phyloP scores from a whole-genome alignment of 192 early-diverging fungal genomes.

The Coemansia sp. region DNA sequence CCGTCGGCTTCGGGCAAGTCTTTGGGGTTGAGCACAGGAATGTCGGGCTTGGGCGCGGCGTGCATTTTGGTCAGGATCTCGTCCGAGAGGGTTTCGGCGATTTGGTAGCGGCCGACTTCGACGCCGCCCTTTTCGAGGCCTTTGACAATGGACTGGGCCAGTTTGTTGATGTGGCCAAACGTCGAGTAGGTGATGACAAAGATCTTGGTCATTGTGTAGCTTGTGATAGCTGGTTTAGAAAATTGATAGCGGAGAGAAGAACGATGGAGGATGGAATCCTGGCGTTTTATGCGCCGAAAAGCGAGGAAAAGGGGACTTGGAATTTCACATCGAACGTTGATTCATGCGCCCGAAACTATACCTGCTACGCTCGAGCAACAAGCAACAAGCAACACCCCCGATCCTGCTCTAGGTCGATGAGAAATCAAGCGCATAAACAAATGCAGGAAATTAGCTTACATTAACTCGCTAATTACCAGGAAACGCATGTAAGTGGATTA shows the following conservation, averaged over 20 bases:
- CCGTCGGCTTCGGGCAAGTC: slow-evolving; percentile 64
- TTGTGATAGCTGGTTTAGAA: neutral
- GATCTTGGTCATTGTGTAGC: slow-evolving; percentile 41
- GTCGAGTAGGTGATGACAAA: slow-evolving; percentile 71
- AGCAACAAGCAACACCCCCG: no score
- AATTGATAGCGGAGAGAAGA: neutral
- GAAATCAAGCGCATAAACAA: no score
- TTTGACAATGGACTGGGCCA: slow-evolving; percentile 63
- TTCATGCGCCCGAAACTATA: no score
- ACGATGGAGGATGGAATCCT: neutral
- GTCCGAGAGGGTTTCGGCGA: slow-evolving; percentile 64
- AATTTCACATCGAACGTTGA: no score
- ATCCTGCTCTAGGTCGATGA: no score
- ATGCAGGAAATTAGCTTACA: no score
- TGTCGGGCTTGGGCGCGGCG: slow-evolving; percentile 56
- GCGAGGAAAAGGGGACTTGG: no score
- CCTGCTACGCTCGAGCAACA: no score
- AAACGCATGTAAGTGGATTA: no score
- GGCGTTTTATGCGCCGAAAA: neutral
- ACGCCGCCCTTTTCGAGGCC: slow-evolving; percentile 60
- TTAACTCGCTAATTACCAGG: no score
- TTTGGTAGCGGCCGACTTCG: slow-evolving; percentile 57
- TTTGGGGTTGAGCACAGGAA: slow-evolving; percentile 58
- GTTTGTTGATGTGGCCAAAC: slow-evolving; percentile 70
- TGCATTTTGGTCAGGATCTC: slow-evolving; percentile 74